phyloP scores from a whole-genome alignment of 306 rosid species.

The Inga oerstediana region DNA sequence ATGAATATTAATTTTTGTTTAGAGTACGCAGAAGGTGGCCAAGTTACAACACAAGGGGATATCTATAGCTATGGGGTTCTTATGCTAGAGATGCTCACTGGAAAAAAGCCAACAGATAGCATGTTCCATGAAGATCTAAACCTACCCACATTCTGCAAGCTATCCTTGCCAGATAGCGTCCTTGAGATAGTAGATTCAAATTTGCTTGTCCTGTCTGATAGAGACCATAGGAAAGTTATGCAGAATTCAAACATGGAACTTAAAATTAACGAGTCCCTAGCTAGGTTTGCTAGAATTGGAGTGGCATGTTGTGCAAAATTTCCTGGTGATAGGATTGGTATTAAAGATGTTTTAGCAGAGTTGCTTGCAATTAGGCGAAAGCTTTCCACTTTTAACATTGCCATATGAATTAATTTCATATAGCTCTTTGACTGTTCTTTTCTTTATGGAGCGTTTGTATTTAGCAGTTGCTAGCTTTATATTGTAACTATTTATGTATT shows the following conservation, averaged over 20 bases:
- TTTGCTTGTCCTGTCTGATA: background rate
- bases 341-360: slow-evolving; percentile 27
- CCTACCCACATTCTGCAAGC: slow-evolving; percentile 17
- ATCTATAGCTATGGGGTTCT: slow-evolving; percentile 29
- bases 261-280: background rate
- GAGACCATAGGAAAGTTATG: background rate
- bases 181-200: slow-evolving; percentile 26
- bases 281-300: slow-evolving; percentile 32
- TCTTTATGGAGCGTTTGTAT: too few species aligned
- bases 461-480: too few species aligned
- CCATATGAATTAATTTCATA: background rate
- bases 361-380: slow-evolving; percentile 21
- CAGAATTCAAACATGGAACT: background rate
- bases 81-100: slow-evolving; percentile 30
- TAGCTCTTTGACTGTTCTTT: background rate
- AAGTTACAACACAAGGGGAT: background rate
- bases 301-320: slow-evolving; percentile 38
- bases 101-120: slow-evolving; percentile 37
- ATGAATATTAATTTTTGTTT: background rate
- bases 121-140: slow-evolving; percentile 21
- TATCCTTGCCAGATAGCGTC: slow-evolving; percentile 8
- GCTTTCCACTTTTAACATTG: background rate
- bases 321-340: background rate
- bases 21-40: slow-evolving; percentile 33
- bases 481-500: too few species aligned